Base-by-base conservation (phyloP, 2,329 filamentous ascomycete genomes). In the Verticillium alfalfae region DNA sequence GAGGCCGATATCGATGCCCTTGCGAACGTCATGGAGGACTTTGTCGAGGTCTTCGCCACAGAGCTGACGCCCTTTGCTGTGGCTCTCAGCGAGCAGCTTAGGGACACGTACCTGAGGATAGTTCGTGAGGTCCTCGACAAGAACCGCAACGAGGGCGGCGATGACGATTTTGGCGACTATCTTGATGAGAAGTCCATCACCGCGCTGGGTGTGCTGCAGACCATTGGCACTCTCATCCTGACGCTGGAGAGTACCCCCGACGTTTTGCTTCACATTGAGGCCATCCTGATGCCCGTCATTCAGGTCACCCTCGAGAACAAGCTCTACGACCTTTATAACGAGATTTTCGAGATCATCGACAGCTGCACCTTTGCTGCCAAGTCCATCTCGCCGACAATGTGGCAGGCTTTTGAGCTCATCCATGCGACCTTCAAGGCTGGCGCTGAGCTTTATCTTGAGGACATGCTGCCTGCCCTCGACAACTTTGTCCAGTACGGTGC, bases 1-100 rank as follows among this genome's bases (percentile, higher is more conserved):
- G 95, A 99, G 77, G 95, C 96, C 62, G 95, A 99, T 72, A 94
- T 99, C 57, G 95, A 99, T 75, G 93, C 95, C 5, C 82, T 99
- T 49, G 94, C 95, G 26, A 98, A 98, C 71, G 95, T 99, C 45
- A 99, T 99, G 95, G 95, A 99, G 76, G 95, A 99, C 72, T 99
- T 99, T 72, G 95, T 99, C 56, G 95, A 99, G 75, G 93, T 98
- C 2, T 99, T 99, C 72, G 94, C 95, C n/a, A 85, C 92, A 2
- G 95, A 99, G 74, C 84, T 99, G 56, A 98, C 95, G 6, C 95
- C 95, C 3, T 99, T 99, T 70, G 95, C 95, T 12, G 94, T 99
- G 37, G 95, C 95, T 5, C 82, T 99, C 4, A 97, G 93, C 71
- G 93, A 98, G 77, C 95, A 99, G 76, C 82, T 99, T 57, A 89